Percentiles rank a stretch among this genome's conserved stretches.
phyloP scores from a whole-genome alignment of 1,284 basidiomycete species.

The Irpex lacteus region DNA sequence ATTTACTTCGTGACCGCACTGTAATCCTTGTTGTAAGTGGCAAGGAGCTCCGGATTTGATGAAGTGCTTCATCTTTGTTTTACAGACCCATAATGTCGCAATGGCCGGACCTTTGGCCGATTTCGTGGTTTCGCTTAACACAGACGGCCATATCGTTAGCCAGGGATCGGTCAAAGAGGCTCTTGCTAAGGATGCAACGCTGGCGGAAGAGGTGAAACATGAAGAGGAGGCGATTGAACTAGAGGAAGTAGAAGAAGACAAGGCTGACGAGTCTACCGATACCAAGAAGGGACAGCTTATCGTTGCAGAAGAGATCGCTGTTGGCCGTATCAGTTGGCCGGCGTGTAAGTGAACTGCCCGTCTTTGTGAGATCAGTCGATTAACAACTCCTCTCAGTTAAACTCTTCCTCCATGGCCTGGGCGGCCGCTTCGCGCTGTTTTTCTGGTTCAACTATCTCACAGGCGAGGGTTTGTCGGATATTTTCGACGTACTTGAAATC shows the following conservation, averaged over 20 bases:
- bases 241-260: conserved; percentile 35
- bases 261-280: conserved; percentile 24
- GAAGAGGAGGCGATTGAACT: conserved; percentile 39
- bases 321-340: conserved; percentile 50
- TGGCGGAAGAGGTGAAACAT: conserved; percentile 33
- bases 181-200: conserved; percentile 35
- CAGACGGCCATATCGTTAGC: conserved; percentile 45
- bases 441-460: conserved; percentile 33
- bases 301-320: conserved; percentile 56
- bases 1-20: conserved; percentile 66
- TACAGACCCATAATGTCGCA: conserved; percentile 39
- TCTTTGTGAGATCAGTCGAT: conserved; percentile 3
- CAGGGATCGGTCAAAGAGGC: conserved; percentile 46
- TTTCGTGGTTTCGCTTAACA: conserved; percentile 54
- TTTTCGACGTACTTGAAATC: conserved; percentile 18
- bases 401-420: conserved; percentile 28
- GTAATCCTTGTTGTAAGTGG: conserved; percentile 64
- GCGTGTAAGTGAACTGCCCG: conserved; percentile 29
- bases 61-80: background rate
- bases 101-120: conserved; percentile 60
- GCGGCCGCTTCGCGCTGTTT: conserved; percentile 25
- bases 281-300: conserved; percentile 43
- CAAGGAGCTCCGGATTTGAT: background rate
- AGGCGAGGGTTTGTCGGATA: conserved; percentile 23
- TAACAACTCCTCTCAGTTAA: conserved; percentile 20